Percentiles rank a stretch among this genome's conserved stretches.
Conservation (phyloP, 2,329 filamentous ascomycete genomes). For the Exophiala sideris region DNA sequence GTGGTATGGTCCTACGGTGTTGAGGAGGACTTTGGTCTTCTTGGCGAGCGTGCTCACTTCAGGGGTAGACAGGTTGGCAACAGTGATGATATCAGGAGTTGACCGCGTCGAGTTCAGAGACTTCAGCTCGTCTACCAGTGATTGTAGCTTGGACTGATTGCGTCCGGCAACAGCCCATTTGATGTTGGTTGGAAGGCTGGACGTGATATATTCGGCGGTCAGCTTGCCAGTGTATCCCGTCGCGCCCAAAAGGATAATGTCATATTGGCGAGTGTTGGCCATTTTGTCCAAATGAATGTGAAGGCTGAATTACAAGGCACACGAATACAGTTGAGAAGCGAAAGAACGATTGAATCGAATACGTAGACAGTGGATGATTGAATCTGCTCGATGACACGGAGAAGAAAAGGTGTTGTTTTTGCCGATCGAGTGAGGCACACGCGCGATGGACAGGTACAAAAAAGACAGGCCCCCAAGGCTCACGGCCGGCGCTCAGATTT, state of each 20-base stretch:
- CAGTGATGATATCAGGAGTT: conserved; percentile 58
- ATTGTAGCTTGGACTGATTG: conserved; percentile 70
- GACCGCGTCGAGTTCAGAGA: conserved; percentile 65
- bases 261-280: conserved; percentile 53
- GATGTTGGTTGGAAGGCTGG: conserved; percentile 67
- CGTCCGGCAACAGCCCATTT: conserved; percentile 88
- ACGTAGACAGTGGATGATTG: background rate
- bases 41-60: conserved; percentile 52
- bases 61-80: conserved; percentile 39
- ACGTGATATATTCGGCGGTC: conserved; percentile 70
- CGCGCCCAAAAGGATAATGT: conserved; percentile 64
- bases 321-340: background rate
- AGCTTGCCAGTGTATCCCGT: conserved; percentile 81
- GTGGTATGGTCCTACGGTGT: conserved; percentile 61
- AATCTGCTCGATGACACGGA: background rate
- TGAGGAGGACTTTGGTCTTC: conserved; percentile 58
- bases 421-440: background rate
- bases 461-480: background rate
- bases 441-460: background rate
- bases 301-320: background rate
- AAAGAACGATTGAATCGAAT: background rate
- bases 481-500: background rate
- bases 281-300: conserved; percentile 30
- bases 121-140: conserved; percentile 65
- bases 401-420: background rate